phyloP scores from a whole-genome alignment of 164 flowering plant species.

The Magnolia kwangsiensis region DNA sequence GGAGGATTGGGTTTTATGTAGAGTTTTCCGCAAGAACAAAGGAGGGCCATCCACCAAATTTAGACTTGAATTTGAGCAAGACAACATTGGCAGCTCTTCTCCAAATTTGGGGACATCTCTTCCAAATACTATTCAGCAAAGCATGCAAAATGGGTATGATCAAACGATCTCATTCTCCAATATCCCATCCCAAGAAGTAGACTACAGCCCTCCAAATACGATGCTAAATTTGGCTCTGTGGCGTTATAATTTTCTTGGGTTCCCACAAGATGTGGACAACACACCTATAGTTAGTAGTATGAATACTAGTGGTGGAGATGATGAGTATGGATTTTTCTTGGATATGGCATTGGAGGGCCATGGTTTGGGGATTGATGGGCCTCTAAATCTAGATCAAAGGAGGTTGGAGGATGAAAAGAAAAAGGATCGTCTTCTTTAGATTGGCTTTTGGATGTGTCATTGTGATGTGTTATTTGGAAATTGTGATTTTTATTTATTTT shows the following conservation, averaged over 20 bases:
- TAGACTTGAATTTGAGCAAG: conserved; percentile 22
- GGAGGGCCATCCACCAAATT: conserved; percentile 21
- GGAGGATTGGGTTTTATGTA: conserved; percentile 90
- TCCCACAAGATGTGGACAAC: conserved; percentile 14
- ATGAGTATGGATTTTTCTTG: conserved; percentile 46
- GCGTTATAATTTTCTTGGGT: conserved; percentile 22
- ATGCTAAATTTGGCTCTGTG: conserved; percentile 20
- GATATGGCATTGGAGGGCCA: conserved; percentile 43
- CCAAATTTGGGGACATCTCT: conserved; percentile 16
- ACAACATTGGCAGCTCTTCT: conserved; percentile 12
- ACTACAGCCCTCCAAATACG: conserved; percentile 16
- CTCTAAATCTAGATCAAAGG: conserved; percentile 31
- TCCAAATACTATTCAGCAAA: conserved; percentile 7
- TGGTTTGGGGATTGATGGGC: conserved; percentile 25
- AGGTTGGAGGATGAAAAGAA: conserved; percentile 10
- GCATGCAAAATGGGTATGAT: conserved; percentile 16
- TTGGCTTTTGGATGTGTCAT: background rate
- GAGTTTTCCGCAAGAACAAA: conserved; percentile 67
- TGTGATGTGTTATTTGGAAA: too few relatives aligned
- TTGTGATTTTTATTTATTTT: too few relatives aligned
- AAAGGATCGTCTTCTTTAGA: background rate
- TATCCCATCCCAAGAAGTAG: conserved; percentile 12
- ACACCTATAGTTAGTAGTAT: conserved; percentile 8
- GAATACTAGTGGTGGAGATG: conserved; percentile 23
- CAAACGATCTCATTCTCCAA: conserved; percentile 16